Percentiles rank a stretch among this genome's conserved stretches.
Evolutionary conservation across 1,139 yeast species (phyloP).

Genomic region (Kurtzmaniella quercitrusa): DNA sequence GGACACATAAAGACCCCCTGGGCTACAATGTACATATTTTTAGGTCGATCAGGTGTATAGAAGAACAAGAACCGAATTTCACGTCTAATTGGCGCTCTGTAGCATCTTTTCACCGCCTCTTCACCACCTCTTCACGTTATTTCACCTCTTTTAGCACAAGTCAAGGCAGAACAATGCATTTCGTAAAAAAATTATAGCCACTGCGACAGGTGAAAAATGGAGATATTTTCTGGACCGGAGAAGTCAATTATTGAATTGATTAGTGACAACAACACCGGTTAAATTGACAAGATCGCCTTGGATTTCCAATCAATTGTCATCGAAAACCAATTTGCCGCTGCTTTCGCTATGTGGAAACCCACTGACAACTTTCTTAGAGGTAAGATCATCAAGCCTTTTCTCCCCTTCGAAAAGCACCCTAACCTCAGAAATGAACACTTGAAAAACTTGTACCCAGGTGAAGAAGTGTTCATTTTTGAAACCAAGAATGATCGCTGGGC

Average conservation of each 20-base stretch:
- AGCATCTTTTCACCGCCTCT: too few species aligned
- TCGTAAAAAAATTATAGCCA: not conserved
- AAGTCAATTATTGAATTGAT: too few species aligned
- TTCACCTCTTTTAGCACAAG: not conserved
- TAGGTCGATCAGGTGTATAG: too few species aligned
- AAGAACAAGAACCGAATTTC: too few species aligned
- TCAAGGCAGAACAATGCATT: not conserved
- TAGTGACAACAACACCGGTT: not conserved
- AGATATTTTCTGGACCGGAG: not conserved
- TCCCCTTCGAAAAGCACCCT: conserved; percentile 54
- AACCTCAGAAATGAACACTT: conserved; percentile 35
- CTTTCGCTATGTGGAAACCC: conserved; percentile 30
- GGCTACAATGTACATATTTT: too few species aligned
- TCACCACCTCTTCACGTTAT: too few species aligned
- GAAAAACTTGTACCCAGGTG: conserved; percentile 71
- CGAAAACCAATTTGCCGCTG: not conserved
- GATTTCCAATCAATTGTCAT: not conserved
- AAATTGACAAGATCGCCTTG: not conserved
- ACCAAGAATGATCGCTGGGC: conserved; percentile 66
- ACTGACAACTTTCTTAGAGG: conserved; percentile 43
- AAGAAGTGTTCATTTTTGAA: conserved; percentile 75
- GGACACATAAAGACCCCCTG: too few species aligned
- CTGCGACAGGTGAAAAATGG: not conserved
- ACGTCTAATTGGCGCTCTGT: too few species aligned
- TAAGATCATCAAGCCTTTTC: conserved; percentile 52